Base-by-base conservation (phyloP, 768 basidiomycete genomes). In the Steccherinum ochraceum region DNA sequence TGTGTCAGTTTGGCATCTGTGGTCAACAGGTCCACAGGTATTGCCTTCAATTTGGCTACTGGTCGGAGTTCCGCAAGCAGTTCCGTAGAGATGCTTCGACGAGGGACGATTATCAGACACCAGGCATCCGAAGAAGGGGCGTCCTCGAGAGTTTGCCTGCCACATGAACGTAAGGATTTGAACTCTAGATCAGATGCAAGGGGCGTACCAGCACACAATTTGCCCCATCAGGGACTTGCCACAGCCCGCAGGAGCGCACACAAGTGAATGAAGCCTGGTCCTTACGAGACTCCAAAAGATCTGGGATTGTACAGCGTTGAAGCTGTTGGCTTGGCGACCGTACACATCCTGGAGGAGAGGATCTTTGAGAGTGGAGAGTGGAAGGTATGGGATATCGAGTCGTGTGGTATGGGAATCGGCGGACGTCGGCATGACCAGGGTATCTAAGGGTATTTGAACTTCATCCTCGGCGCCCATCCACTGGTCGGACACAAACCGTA, bases 401-500 rank as follows among this genome's bases (percentile, higher is more conserved):
- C 85, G 69, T 24, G 79, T 73, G 0, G 83, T 84, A 59, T 80
- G 83, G 45, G 72, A 77, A 46, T 70, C 67, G 19, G 80, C 78
- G 13, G 67, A 60, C 12, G 63, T 48, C 1, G 96, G 96, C 87
- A 98, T 94, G 45, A 81, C 67, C 24, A 97, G 68, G 3, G 74
- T 70, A 1, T 83, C 80, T 39, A 98, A 65, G 2, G 81, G 65
- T 39, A 97, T 72, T 2, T 58, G 55, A 5, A 84, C 59, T 53
- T 86, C 83, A 48, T 89, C 81, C 59, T 96, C 93, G 1, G 93
- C 88, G 2, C 92, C 92, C 56, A 96, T 73, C 96, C 96, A 99
- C 52, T 81, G 78, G 67, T 97, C 94, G 5, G 93, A 97, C 42
- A 90, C 78, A 30, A 81, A 84, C 16, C 89, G 81, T 50, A 96